phyloP scores from a whole-genome alignment of 2,329 filamentous ascomycete genomes.

The Aspergillus fijiensis region DNA sequence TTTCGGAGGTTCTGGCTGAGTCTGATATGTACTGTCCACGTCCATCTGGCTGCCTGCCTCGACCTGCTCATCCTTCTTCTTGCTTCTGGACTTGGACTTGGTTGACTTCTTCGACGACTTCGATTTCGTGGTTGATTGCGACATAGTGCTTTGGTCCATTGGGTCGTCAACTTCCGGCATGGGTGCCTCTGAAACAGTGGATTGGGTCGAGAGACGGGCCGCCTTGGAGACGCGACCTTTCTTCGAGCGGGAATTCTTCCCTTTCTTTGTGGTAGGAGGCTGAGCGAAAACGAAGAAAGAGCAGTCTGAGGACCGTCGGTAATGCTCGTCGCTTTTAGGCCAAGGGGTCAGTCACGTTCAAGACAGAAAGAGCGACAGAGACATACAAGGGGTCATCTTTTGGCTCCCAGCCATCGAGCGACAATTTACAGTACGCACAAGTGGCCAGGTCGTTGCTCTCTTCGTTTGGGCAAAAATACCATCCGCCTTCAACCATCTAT shows the following conservation, averaged over 20 bases:
- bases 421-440: conserved; percentile 86
- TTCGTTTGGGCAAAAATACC: conserved; percentile 83
- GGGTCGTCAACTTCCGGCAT: conserved; percentile 49
- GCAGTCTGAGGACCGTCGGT: conserved; percentile 73
- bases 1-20: conserved; percentile 33
- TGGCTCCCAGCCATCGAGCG: conserved; percentile 91
- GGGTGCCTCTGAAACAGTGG: conserved; percentile 47
- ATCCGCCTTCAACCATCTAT: conserved; percentile 85
- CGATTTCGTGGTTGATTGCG: conserved; percentile 48
- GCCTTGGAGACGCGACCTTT: conserved; percentile 65
- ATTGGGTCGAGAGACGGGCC: conserved; percentile 62
- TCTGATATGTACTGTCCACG: conserved; percentile 27
- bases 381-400: conserved; percentile 82
- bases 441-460: conserved; percentile 87
- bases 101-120: conserved; percentile 53
- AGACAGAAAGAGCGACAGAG: conserved; percentile 22
- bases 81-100: conserved; percentile 36
- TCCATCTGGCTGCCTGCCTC: conserved; percentile 45
- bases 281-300: conserved; percentile 73
- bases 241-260: conserved; percentile 58
- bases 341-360: conserved; percentile 16
- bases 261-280: conserved; percentile 50
- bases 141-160: conserved; percentile 59
- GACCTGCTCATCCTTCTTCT: conserved; percentile 41
- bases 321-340: conserved; percentile 72